Conservation (phyloP, 1,139 yeast genomes). For the Sugiyamaella neomexicana region DNA sequence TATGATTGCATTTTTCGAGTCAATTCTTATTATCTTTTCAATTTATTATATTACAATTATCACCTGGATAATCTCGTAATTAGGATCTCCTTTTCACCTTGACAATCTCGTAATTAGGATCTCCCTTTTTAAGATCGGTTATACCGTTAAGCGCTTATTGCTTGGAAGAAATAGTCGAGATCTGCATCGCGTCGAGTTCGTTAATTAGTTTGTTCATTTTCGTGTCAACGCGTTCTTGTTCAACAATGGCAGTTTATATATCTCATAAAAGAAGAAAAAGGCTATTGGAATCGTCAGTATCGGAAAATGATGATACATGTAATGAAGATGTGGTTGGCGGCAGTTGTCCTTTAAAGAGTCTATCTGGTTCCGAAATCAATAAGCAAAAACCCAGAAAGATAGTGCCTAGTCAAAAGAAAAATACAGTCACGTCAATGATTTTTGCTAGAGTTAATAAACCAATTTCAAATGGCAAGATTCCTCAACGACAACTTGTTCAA, state of each 20-base stretch:
- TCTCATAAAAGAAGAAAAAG: conserved; percentile 8
- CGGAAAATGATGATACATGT: not conserved
- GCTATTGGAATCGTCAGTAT: not conserved
- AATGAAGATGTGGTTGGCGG: not conserved
- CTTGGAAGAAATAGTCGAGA: too few species aligned
- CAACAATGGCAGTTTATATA: conserved; percentile 6
- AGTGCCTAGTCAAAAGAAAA: not conserved
- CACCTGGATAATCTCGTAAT: too few species aligned
- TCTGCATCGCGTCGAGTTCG: too few species aligned
- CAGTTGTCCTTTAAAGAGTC: not conserved
- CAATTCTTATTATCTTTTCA: too few species aligned
- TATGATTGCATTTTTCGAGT: too few species aligned
- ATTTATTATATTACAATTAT: too few species aligned
- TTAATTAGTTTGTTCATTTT: too few species aligned
- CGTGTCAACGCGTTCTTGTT: not conserved
- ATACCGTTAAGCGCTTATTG: too few species aligned
- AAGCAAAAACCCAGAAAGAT: not conserved
- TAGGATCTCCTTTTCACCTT: too few species aligned
- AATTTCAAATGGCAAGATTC: not conserved
- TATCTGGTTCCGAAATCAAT: not conserved
- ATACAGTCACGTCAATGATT: conserved; percentile 12
- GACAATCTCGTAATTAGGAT: too few species aligned
- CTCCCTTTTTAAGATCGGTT: too few species aligned
- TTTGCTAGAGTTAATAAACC: not conserved
- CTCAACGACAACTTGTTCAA: not conserved